Percentiles rank a stretch among this genome's conserved stretches.
These are phyloP conservation scores for Aspergillus sp. DNA, from an alignment of 2,329 filamentous ascomycete genomes.

Conservation along the genomic window DNA sequence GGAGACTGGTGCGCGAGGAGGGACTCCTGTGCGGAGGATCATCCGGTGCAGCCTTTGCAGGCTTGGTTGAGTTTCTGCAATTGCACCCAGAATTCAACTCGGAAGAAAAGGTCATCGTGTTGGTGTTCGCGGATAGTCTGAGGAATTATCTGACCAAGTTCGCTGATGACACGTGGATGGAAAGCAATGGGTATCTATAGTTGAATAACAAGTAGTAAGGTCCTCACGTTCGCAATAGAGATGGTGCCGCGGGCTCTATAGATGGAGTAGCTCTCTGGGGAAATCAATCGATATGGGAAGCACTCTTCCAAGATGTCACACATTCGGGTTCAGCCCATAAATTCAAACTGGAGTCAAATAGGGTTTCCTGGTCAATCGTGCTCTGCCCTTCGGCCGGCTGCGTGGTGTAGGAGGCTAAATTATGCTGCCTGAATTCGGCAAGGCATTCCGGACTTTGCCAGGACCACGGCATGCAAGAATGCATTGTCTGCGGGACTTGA, in stretches of 20 bases:
- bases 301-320: too few relatives aligned
- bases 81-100: slow-evolving; percentile 62
- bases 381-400: too few relatives aligned
- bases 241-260: too few relatives aligned
- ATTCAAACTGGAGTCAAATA: too few relatives aligned
- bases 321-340: too few relatives aligned
- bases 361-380: too few relatives aligned
- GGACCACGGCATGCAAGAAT: slow-evolving; percentile 10
- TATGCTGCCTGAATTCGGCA: slow-evolving; percentile 27
- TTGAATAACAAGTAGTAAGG: too few relatives aligned
- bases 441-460: slow-evolving; percentile 20
- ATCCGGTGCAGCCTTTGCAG: slow-evolving; percentile 64
- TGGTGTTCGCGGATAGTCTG: slow-evolving; percentile 85
- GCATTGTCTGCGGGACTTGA: not conserved
- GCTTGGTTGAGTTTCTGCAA: not conserved
- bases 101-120: slow-evolving; percentile 77
- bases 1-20: slow-evolving; percentile 81
- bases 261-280: too few relatives aligned
- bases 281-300: too few relatives aligned
- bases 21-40: slow-evolving; percentile 86
- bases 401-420: not conserved
- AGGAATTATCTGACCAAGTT: slow-evolving; percentile 92
- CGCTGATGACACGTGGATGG: slow-evolving; percentile 81
- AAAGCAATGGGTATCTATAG: not conserved
- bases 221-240: too few relatives aligned